Conservation (phyloP, 768 basidiomycete genomes). For the Exsudoporus frostii region DNA sequence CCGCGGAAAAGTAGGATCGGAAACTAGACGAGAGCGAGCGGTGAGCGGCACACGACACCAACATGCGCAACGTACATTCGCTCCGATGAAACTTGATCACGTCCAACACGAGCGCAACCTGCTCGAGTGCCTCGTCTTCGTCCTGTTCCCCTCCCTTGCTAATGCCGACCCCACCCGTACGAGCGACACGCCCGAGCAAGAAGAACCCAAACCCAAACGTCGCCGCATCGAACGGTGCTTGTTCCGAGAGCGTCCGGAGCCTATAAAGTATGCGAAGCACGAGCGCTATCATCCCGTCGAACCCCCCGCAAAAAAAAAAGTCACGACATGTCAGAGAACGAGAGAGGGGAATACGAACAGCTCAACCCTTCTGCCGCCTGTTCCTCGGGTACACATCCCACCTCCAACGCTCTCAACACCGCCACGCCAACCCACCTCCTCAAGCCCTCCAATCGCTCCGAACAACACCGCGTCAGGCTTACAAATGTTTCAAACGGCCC, state of each 20-base stretch:
- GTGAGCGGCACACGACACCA: slow-evolving; percentile 7
- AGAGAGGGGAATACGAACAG: slow-evolving; percentile 1
- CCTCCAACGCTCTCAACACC: slow-evolving; percentile 68
- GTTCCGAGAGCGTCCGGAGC: slow-evolving; percentile 75
- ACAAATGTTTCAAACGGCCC: slow-evolving; percentile 71
- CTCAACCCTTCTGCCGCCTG: slow-evolving; percentile 68
- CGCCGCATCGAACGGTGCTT: slow-evolving; percentile 76
- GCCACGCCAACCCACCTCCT: slow-evolving; percentile 79
- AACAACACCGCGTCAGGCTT: slow-evolving; percentile 63
- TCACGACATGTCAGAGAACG: background rate
- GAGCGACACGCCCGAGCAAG: slow-evolving; percentile 65
- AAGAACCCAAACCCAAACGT: slow-evolving; percentile 83
- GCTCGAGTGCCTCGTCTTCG: slow-evolving; percentile 69
- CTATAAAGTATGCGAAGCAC: slow-evolving; percentile 84
- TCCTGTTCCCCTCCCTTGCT: slow-evolving; percentile 7
- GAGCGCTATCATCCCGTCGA: slow-evolving; percentile 48
- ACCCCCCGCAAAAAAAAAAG: too few relatives aligned
- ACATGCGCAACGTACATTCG: slow-evolving; percentile 21
- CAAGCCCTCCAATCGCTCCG: slow-evolving; percentile 68
- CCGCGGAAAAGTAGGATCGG: slow-evolving; percentile 71
- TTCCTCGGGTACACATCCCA: slow-evolving; percentile 67
- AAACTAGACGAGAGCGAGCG: slow-evolving; percentile 43
- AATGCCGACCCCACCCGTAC: slow-evolving; percentile 62
- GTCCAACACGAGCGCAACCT: slow-evolving; percentile 63
- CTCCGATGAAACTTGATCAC: slow-evolving; percentile 35